Base-by-base conservation (phyloP, 2,329 filamentous ascomycete species). In the Cladophialophora psammophila region DNA sequence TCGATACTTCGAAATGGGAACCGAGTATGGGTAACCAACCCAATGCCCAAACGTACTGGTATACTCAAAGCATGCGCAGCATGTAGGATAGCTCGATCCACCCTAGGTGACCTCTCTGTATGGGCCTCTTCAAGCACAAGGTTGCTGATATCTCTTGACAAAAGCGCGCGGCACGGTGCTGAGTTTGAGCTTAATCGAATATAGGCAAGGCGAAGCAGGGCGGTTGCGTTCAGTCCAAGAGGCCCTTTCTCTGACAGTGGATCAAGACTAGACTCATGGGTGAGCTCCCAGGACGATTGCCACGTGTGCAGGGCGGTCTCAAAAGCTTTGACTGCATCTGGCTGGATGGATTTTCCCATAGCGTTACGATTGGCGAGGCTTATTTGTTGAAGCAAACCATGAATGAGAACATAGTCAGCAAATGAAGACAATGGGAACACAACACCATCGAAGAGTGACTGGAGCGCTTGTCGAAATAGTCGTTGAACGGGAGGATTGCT, bases 1-100 rank as follows among this genome's bases (percentile, higher is more conserved):
- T 75, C 70, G 5, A 75, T 69, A 32, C 72, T 74, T 72, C 72
- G 73, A 1, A 74, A 69, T 48, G 72, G 71, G 1, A 70, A 61
- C 34, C 73, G 69, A 34, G 66, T 73, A 4, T 64, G 69, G 1
- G 71, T 61, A 5, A 75, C 66, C 58, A 70, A 72, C 9, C 69
- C 64, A 4, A 75, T 61, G 0, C 74, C 74, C 2, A 76, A 54
- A 13, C 72, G 69, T 10, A 74, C 69, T 4, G 71, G 72, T n/a
- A 74, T 71, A 34, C 62, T 69, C 32, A 73, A 68, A 34, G 70
- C 71, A 52, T 74, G 72, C n/a, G 69, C 71, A 34, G 67, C 72
- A 62, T 74, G 69, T n/a, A 73, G 66, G 20, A 73, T 45, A 7
- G 71, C 70, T 35, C 65, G 68, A 60, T 70, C 66, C 13, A 72